A percentile compares a stretch with the other conserved stretches of the same genome.
Conservation (phyloP, 2,329 filamentous ascomycete genomes). For the Alternaria incomplexa region DNA sequence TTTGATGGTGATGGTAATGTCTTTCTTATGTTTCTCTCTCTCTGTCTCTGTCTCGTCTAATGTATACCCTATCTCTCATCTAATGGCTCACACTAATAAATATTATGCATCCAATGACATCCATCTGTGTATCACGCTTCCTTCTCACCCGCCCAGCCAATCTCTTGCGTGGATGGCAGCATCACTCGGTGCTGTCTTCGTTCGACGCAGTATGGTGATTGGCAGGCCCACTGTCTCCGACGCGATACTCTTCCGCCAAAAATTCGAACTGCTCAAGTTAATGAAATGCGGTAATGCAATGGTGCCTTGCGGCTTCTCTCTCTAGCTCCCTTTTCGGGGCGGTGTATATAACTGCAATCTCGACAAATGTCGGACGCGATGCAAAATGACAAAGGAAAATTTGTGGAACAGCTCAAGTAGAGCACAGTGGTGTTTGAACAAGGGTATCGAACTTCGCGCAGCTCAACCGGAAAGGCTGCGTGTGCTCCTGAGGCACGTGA, state of each 20-base stretch:
- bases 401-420: not conserved
- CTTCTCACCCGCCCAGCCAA: not conserved
- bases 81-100: not conserved
- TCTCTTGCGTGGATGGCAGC: not conserved
- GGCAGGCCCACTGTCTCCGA: not conserved
- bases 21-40: not conserved
- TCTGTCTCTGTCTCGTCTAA: not conserved
- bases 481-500: not conserved
- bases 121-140: not conserved
- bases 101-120: not conserved
- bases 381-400: not conserved
- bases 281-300: not conserved
- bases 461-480: slow-evolving; percentile 3
- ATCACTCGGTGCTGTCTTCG: not conserved
- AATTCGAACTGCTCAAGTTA: not conserved
- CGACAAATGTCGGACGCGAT: not conserved
- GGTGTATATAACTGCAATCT: not conserved
- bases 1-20: not conserved
- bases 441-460: not conserved
- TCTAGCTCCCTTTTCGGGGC: not conserved
- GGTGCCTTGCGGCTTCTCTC: not conserved
- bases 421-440: not conserved
- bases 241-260: not conserved
- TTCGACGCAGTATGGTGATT: not conserved
- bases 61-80: not conserved